Evolutionary conservation across 768 basidiomycete species (phyloP).

Genomic region (Boletus rubropictus): DNA sequence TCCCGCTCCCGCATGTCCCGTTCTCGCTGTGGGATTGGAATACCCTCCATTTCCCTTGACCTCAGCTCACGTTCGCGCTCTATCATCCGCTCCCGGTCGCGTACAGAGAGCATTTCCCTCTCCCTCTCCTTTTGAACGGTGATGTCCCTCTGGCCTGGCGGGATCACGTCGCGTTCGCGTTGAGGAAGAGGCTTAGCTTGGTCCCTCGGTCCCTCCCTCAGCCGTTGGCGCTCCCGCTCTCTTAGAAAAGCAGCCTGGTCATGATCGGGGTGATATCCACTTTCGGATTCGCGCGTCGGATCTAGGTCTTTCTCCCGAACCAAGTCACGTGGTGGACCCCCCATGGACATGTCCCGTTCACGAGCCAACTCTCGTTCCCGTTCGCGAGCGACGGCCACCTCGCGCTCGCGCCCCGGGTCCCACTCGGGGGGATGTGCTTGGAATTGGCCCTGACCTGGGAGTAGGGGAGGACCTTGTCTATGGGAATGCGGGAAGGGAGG

Average conservation of each 20-base stretch:
- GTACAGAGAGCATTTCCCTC: slow-evolving; percentile 14
- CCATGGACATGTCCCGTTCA: slow-evolving; percentile 19
- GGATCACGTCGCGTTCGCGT: slow-evolving; percentile 22
- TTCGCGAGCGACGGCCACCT: slow-evolving; percentile 15
- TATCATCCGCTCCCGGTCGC: slow-evolving; percentile 23
- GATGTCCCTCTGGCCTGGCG: slow-evolving; percentile 16
- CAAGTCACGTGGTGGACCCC: slow-evolving; percentile 22
- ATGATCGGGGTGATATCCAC: slow-evolving; percentile 19
- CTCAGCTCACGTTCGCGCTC: slow-evolving; percentile 22
- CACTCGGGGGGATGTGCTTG: slow-evolving; percentile 27
- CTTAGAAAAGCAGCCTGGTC: slow-evolving; percentile 19
- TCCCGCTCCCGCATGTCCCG: slow-evolving; percentile 25
- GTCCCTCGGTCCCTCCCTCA: slow-evolving; percentile 18
- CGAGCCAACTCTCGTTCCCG: slow-evolving; percentile 24
- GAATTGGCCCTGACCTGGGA: slow-evolving; percentile 31
- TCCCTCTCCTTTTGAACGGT: slow-evolving; percentile 25
- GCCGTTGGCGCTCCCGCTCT: slow-evolving; percentile 22
- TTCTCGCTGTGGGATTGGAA: slow-evolving; percentile 20
- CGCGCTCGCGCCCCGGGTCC: slow-evolving; percentile 24
- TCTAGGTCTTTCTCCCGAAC: slow-evolving; percentile 24
- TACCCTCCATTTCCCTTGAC: slow-evolving; percentile 22
- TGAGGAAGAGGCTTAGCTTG: slow-evolving; percentile 16
- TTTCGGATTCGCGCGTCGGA: slow-evolving; percentile 21
- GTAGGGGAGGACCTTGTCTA: slow-evolving; percentile 13
- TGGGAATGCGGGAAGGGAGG: slow-evolving; percentile 19